Conservation (phyloP, 208 protist genomes). For the Sergeia podlipaevii region DNA sequence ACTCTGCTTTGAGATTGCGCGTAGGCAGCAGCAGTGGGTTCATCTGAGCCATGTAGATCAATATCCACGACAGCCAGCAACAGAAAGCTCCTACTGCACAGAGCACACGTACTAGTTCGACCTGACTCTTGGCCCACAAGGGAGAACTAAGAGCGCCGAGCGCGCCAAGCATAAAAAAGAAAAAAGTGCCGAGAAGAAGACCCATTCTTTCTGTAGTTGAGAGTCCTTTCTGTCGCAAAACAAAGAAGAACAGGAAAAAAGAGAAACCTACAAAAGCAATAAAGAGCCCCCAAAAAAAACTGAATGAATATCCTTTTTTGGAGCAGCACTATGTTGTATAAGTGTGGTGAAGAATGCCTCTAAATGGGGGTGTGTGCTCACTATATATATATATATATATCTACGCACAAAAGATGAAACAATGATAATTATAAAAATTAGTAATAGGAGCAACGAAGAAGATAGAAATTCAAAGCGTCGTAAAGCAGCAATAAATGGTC, state of each 20-base stretch:
- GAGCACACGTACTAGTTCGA: constrained; percentile 79
- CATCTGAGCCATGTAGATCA: constrained; percentile 94
- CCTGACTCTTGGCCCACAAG: constrained; percentile 81
- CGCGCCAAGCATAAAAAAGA: constrained; percentile 58
- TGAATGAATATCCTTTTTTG: neutral
- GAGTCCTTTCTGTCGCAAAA: neutral
- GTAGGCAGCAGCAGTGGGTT: constrained; percentile 88
- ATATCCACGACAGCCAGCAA: constrained; percentile 90
- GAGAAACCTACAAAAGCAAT: neutral
- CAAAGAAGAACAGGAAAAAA: constrained; percentile 1
- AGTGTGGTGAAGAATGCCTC: no score
- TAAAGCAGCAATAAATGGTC: no score
- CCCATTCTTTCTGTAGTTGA: constrained; percentile 30
- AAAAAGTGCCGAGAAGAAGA: constrained; percentile 66
- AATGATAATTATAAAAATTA: no score
- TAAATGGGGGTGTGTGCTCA: neutral
- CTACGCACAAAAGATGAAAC: no score
- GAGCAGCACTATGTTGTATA: no score
- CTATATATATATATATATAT: no score
- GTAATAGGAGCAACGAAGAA: no score
- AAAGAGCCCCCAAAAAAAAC: neutral
- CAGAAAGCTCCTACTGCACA: constrained; percentile 72
- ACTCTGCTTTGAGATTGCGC: constrained; percentile 75
- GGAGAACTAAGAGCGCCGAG: constrained; percentile 50
- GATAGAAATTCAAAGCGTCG: no score